phyloP scores from a whole-genome alignment of 768 basidiomycete genomes.

The Lentinula sp. region DNA sequence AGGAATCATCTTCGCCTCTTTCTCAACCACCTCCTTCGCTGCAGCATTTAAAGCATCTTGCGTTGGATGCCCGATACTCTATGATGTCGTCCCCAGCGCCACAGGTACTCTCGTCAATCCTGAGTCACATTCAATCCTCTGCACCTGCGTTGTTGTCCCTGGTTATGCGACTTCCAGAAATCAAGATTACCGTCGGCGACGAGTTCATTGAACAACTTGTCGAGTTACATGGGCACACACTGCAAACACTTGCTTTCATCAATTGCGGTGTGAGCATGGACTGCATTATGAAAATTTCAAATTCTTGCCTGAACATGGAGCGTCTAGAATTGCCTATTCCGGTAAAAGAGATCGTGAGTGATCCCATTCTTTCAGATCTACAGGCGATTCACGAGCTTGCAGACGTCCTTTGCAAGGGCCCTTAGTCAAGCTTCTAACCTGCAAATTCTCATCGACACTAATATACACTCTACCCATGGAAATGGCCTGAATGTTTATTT shows the following conservation, averaged over 20 bases:
- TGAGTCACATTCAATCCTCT: slow-evolving; percentile 24
- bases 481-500: slow-evolving; percentile 34
- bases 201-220: slow-evolving; percentile 37
- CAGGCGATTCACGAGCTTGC: neutral
- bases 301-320: slow-evolving; percentile 38
- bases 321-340: slow-evolving; percentile 46
- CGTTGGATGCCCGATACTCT: slow-evolving; percentile 42
- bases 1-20: slow-evolving; percentile 30
- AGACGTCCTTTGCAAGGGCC: slow-evolving; percentile 27
- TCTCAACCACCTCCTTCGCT: slow-evolving; percentile 25
- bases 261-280: slow-evolving; percentile 36
- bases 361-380: neutral
- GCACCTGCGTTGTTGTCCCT: slow-evolving; percentile 29
- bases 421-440: slow-evolving; percentile 30
- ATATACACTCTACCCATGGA: slow-evolving; percentile 35
- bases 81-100: slow-evolving; percentile 19
- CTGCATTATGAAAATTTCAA: slow-evolving; percentile 33
- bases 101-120: slow-evolving; percentile 20
- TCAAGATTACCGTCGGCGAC: slow-evolving; percentile 28
- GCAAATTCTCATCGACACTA: slow-evolving; percentile 38
- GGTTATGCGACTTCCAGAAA: slow-evolving; percentile 39
- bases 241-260: slow-evolving; percentile 40
- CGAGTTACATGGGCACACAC: slow-evolving; percentile 30
- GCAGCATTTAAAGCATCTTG: slow-evolving; percentile 40
- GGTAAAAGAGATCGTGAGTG: slow-evolving; percentile 40